Conservation (phyloP, 169 alveolate genomes). For the Babesia ovata region DNA sequence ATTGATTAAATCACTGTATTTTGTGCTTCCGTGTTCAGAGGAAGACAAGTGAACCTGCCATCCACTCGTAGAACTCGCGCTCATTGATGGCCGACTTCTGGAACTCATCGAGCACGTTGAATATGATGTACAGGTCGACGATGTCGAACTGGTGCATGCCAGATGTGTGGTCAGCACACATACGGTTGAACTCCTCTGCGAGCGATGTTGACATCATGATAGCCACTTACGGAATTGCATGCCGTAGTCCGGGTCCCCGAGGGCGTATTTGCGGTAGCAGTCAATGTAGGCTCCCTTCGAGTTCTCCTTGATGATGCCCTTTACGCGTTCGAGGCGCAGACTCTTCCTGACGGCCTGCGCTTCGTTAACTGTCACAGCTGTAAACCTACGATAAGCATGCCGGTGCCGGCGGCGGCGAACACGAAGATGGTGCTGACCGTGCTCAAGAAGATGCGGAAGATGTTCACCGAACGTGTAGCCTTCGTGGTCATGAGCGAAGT, state of each 20-base stretch:
- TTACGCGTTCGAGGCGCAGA: slow-evolving; percentile 86
- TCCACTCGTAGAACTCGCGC: slow-evolving; percentile 88
- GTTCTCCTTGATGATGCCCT: slow-evolving; percentile 75
- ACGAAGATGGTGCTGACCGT: slow-evolving; percentile 70
- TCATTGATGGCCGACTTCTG: slow-evolving; percentile 89
- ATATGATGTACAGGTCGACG: slow-evolving; percentile 85
- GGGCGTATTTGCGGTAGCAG: slow-evolving; percentile 85
- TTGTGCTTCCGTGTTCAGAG: slow-evolving; percentile 11
- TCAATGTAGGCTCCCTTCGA: slow-evolving; percentile 86
- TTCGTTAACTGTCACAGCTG: background rate
- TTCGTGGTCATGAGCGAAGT: slow-evolving; percentile 52
- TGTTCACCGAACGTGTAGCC: slow-evolving; percentile 31
- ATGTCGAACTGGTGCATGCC: slow-evolving; percentile 87
- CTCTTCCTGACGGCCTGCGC: slow-evolving; percentile 81
- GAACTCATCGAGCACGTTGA: slow-evolving; percentile 88
- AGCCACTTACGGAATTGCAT: slow-evolving; percentile 82
- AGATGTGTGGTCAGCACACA: slow-evolving; percentile 87
- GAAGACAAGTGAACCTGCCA: slow-evolving; percentile 77
- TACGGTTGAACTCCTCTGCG: slow-evolving; percentile 85
- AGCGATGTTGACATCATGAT: background rate
- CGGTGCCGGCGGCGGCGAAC: slow-evolving; percentile 82
- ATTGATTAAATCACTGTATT: slow-evolving; percentile 13
- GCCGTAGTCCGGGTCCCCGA: slow-evolving; percentile 89
- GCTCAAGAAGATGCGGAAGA: slow-evolving; percentile 50
- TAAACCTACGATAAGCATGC: slow-evolving; percentile 78